Evolutionary conservation across 306 rosid genomes (phyloP).

Genomic region (Macrotyloma uniflorum): DNA sequence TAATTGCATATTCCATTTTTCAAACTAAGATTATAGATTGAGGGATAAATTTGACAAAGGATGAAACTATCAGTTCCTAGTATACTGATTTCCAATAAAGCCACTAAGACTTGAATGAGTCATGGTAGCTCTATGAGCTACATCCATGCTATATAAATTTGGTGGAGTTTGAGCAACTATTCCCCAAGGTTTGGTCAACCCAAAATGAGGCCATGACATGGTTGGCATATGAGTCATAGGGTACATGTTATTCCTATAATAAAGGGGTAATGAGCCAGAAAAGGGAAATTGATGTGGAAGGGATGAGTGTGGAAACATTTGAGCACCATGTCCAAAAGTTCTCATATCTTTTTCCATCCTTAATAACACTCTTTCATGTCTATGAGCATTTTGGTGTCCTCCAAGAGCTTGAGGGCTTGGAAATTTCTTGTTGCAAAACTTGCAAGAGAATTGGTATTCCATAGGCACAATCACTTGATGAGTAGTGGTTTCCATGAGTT

Average conservation of each 20-base stretch:
- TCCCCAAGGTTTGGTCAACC: background rate
- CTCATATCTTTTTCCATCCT: slow-evolving; percentile 7
- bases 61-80: too few relatives aligned
- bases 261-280: background rate
- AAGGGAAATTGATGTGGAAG: background rate
- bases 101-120: too few relatives aligned
- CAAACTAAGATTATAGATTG: too few relatives aligned
- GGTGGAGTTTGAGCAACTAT: too few relatives aligned
- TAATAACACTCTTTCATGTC: slow-evolving; percentile 50
- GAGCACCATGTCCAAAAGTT: background rate
- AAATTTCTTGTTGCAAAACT: slow-evolving; percentile 41
- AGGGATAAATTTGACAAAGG: too few relatives aligned
- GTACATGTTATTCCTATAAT: background rate
- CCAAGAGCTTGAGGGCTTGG: slow-evolving; percentile 64
- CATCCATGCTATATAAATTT: background rate
- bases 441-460: slow-evolving; percentile 1
- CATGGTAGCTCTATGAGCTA: too few relatives aligned
- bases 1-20: too few relatives aligned
- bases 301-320: background rate
- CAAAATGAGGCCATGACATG: background rate
- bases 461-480: background rate
- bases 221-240: background rate
- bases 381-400: slow-evolving; percentile 80
- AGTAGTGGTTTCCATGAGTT: background rate
- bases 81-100: too few relatives aligned